Base-by-base conservation (phyloP, 1,284 basidiomycete genomes). In the Testicularia cyperi region DNA sequence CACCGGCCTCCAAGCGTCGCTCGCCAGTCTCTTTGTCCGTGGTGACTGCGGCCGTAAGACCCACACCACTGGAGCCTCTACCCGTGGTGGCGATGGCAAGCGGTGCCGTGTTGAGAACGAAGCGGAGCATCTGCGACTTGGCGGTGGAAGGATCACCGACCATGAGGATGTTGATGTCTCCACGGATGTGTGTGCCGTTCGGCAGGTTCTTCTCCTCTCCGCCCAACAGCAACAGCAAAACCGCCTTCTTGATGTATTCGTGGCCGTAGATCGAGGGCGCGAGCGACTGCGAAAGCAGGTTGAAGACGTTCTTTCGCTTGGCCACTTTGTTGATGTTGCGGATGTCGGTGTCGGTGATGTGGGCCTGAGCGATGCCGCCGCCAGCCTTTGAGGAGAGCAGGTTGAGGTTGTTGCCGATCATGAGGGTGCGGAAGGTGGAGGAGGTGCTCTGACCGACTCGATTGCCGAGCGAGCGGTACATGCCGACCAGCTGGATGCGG, bases 161-260 rank as follows among this genome's bases (percentile, higher is more conserved):
- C 94, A 99, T 97, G 70, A 98, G 85, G 71, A 98, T 83, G 79
- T 99, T 99, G 82, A 99, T 98, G 78, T 99, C 95, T 46, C 95
- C 95, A 82, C 95, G 88, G 74, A 98, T 96, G 75, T 98, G 95
- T 6, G 94, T 97, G 25, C 95, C 95, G 74, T 99, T 97, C 18
- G 88, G 84, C 49, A 98, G 79, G 77, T 98, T 98, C 83, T 99
- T 99, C 80, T 98, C 94, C 46, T 90, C 88, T 28, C 95, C 95
- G 32, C 94, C 92, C 29, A 99, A 85, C 9, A 99, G 83, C 13
- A 98, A 84, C 14, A 98, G 83, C 10, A 97, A 81, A 61, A 97
- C 85, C 5, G 95, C 94, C 64, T 87, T 85, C 77, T 99, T 99
- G 79, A 99, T 95, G 72, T 91, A 86, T 70, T 95, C 90, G 67